Evolutionary conservation across 2,329 filamentous ascomycete genomes (phyloP), one percentile per base, ranked within the genome.

Genomic region (Chaetothyriales sp.): DNA sequence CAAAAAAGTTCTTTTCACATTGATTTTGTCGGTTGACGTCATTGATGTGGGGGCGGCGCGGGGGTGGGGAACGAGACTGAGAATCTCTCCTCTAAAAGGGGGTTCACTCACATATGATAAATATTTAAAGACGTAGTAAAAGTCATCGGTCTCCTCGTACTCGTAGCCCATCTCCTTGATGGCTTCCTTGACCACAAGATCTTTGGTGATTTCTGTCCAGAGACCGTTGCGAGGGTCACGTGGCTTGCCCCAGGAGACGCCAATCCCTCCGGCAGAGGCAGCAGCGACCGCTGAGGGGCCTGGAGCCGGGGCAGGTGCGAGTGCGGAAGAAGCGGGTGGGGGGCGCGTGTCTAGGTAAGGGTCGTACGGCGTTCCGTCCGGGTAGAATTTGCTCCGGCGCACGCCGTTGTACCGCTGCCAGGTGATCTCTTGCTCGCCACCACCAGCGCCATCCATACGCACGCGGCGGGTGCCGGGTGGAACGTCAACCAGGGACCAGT

Each of bases 121-220:
- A 65, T 94, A 95, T 56, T 90, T 80, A 73, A 95, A 90, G 45
- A 96, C 80, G 66, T 95, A 96, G 68, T 85, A 96, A 68, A 87
- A 93, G 55, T 77, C 79, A 49, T 87, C 83, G 0, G 86, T 92
- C 73, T 96, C 89, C 64, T 95, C 87, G 63, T 82, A 96, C 53
- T 86, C 81, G 66, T 95, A 96, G 2, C 86, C 86, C 63, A 82
- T 70, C 61, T 83, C 75, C 59, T 94, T 83, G 57, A 96, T 85
- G 18, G 92, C 92, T 64, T 95, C 88, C 49, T 83, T 80, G 52
- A 83, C 75, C 15, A 96, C 86, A 36, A 96, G 70, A 59, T 95
- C 89, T 69, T 94, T 95, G 45, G 90, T 94, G 60, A 98, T 87
- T 68, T 96, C 92, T 0, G 92, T 98, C 90, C 90, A 96, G 72